Evolutionary conservation across 352 stramenopile genomes (phyloP), one percentile per base, ranked within the genome.

Genomic region (Phytophthora hybrid): DNA sequence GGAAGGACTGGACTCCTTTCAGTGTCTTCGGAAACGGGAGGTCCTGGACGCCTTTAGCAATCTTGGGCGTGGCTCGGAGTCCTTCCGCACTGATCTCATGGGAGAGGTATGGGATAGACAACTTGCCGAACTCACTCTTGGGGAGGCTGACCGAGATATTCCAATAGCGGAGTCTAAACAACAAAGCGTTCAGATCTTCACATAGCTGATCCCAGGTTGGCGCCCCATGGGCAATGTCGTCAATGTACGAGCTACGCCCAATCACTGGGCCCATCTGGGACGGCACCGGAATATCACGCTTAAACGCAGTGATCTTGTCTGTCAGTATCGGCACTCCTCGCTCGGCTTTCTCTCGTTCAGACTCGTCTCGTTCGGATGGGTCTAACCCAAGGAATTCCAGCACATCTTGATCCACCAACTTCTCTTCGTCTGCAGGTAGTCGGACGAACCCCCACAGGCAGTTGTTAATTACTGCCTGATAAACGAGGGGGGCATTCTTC

Each of bases 71-170:
- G 9, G 37, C 56, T 5, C 56, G 26, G 6, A 62, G 52, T 0
- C 34, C 34, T 19, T 62, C 56, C 21, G 34, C 55, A 52, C 34
- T 52, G 1, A 62, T 62, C 10, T 39, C 56, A 10, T 52, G 37
- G 1, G 32, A 62, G 18, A 62, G 32, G 14, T 52, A 62, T 5
- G 34, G 56, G 10, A 32, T 57, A 8, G 51, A 16, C 9, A n/a
- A n/a, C 21, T 57, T 57, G 4, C 21, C 51, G 5, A 57, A 57
- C 9, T 57, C 51, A 11, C 56, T 21, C n/a, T 52, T 62, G 8
- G 56, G 34, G 1, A 62, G 37, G 19, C 37, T 62, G 19, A 62
- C 56, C 0, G 56, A 62, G 5, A 62, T 62, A 34, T 62, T 62
- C 56, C 54, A 62, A 21, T 62, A 52, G 8, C 34, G 56, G 5